Base-by-base conservation (phyloP, 257 asterid genomes). In the Nicotiana tabacum region DNA sequence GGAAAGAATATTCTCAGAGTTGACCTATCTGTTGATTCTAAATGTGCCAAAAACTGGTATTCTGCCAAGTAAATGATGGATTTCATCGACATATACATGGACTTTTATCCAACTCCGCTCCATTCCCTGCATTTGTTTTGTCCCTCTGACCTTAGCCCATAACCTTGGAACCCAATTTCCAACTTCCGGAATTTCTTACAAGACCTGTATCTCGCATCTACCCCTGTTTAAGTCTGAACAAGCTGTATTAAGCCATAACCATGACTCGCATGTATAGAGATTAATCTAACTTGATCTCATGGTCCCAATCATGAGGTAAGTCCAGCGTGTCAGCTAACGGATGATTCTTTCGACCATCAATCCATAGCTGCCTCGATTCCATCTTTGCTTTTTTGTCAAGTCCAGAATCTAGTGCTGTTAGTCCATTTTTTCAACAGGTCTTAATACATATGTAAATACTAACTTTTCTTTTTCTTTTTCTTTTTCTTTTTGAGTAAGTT, bases 31-130 rank as follows among this genome's bases (percentile, higher is more conserved):
- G 99, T 94, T 66, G 99, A 96, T 87, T 98, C 99, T 46, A 96
- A 96, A 88, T 96, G 92, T 82, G 98, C 97, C 16, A 86, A 89
- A 82, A 92, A 90, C 89, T 96, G 99, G 99, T 94, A 96, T 84
- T 82, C 93, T 70, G 99, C 97, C 87, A 96, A 94, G 93, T 96
- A 94, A 90, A 83, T 9, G 30, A 64, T 30, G 16, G n/a, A 53
- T 32, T 77, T 56, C 39, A 21, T 55, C 12, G 9, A 58, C 66
- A 18, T 13, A 76, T 51, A 76, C 27, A 2, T 17, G 2, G 6
- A 64, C 72, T 69, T 32, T 18, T 39, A 37, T 67, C 80, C 77
- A 61, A 66, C 61, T 69, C 66, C 29, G 76, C 57, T 39, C 27
- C 33, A 27, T 21, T n/a, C 83, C 53, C 17, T 27, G 43, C 84